Evolutionary conservation across 2,329 filamentous ascomycete genomes (phyloP).

Genomic region (Beauveria brongniartii): DNA sequence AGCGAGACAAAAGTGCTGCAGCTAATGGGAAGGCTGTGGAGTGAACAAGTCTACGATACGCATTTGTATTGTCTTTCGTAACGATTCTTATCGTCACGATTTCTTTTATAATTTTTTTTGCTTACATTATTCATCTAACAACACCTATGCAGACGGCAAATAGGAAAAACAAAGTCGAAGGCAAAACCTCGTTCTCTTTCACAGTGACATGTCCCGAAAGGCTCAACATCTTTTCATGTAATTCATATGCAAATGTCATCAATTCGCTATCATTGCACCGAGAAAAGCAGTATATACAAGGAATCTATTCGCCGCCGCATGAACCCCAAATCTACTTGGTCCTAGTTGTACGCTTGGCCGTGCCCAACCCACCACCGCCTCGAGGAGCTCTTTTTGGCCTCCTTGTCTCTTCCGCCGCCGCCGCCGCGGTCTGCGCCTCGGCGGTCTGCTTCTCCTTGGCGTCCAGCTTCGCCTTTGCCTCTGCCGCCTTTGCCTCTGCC

Average conservation of each 20-base stretch:
- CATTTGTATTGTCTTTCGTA: neutral
- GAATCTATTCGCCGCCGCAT: neutral
- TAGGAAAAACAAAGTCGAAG: neutral
- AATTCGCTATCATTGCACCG: neutral
- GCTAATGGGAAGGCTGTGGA: neutral
- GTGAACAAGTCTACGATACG: no score
- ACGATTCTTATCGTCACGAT: neutral
- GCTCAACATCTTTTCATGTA: neutral
- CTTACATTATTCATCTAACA: neutral
- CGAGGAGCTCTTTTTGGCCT: conserved; percentile 18
- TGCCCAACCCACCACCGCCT: conserved; percentile 12
- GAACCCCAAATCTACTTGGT: conserved; percentile 7
- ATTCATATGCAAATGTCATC: neutral
- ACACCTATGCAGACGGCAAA: neutral
- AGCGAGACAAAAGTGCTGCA: neutral
- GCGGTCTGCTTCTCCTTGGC: conserved; percentile 16
- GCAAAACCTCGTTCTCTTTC: neutral
- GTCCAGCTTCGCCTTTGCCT: conserved; percentile 21
- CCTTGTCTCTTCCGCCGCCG: conserved; percentile 19
- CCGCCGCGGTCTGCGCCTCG: conserved; percentile 12
- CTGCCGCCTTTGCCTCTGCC: conserved; percentile 11
- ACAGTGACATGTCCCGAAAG: neutral
- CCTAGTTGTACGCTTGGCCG: conserved; percentile 2
- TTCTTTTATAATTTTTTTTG: neutral
- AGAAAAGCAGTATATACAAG: conserved; percentile 3